phyloP scores from a whole-genome alignment of 257 asterid genomes.

The Fraxinus pennsylvanica region DNA sequence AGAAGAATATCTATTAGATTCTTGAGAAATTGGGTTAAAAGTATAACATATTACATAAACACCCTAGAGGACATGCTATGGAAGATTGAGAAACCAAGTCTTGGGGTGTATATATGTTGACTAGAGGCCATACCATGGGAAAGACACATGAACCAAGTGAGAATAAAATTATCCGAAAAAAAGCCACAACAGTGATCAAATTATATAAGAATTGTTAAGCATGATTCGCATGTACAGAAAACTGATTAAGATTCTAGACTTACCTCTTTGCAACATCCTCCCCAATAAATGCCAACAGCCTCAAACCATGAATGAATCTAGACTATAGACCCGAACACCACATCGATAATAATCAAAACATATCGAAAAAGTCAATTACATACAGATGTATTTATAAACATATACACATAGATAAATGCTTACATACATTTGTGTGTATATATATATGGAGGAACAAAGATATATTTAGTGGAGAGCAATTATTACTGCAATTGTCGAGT shows the following conservation, averaged over 20 bases:
- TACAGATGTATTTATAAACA: no score
- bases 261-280: neutral
- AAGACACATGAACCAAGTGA: neutral
- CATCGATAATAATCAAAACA: no score
- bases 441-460: no score
- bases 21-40: constrained; percentile 21
- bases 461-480: no score
- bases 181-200: neutral
- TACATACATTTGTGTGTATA: no score
- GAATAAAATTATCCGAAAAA: neutral
- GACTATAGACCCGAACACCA: no score
- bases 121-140: neutral
- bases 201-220: neutral
- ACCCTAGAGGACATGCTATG: neutral
- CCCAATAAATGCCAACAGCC: neutral
- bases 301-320: no score
- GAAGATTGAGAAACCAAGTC: neutral
- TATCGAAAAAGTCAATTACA: no score
- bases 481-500: no score
- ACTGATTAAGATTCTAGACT: neutral
- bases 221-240: neutral
- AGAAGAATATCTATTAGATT: constrained; percentile 51
- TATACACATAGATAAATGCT: no score
- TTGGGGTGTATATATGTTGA: neutral
- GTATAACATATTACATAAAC: neutral